Evolutionary conservation across 192 early-diverging fungal species (phyloP).

Genomic region (Dispira simplex): DNA sequence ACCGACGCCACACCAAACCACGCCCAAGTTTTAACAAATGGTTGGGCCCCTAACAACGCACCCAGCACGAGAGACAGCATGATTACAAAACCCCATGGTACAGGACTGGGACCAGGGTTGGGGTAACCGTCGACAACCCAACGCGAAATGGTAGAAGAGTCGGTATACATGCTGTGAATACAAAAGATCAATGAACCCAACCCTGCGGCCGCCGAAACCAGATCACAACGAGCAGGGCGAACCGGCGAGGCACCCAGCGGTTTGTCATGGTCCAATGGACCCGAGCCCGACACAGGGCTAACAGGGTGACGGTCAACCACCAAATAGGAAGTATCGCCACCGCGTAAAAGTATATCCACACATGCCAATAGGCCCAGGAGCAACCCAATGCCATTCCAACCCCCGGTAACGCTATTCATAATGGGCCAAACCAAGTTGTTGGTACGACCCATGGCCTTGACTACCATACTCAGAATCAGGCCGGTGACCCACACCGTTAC

Average conservation of each 20-base stretch:
- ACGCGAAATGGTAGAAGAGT: slow-evolving; percentile 54
- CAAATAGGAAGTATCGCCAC: slow-evolving; percentile 7
- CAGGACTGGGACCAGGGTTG: slow-evolving; percentile 50
- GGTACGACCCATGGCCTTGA: slow-evolving; percentile 61
- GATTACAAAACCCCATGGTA: slow-evolving; percentile 52
- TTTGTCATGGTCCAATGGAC: slow-evolving; percentile 8
- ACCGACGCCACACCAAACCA: slow-evolving; percentile 44
- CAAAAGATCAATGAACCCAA: slow-evolving; percentile 50
- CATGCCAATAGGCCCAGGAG: slow-evolving; percentile 42
- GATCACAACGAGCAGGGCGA: slow-evolving; percentile 14
- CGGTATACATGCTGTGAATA: slow-evolving; percentile 60
- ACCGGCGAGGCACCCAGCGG: slow-evolving; percentile 13
- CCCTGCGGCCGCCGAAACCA: slow-evolving; percentile 31
- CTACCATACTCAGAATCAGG: slow-evolving; percentile 43
- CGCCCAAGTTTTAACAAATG: slow-evolving; percentile 23
- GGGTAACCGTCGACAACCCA: slow-evolving; percentile 67
- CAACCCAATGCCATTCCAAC: slow-evolving; percentile 48
- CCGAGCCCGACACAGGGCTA: neutral
- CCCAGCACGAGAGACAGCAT: slow-evolving; percentile 41
- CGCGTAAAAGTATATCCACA: slow-evolving; percentile 34
- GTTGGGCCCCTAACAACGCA: slow-evolving; percentile 22
- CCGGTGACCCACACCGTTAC: slow-evolving; percentile 50
- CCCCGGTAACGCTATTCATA: slow-evolving; percentile 56
- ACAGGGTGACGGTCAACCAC: slow-evolving; percentile 14
- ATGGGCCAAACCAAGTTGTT: slow-evolving; percentile 77